A percentile compares a stretch with the other conserved stretches of the same genome.
These are phyloP conservation scores for Quercus agrifolia DNA, from an alignment of 306 rosid species.

Conservation along the genomic window DNA sequence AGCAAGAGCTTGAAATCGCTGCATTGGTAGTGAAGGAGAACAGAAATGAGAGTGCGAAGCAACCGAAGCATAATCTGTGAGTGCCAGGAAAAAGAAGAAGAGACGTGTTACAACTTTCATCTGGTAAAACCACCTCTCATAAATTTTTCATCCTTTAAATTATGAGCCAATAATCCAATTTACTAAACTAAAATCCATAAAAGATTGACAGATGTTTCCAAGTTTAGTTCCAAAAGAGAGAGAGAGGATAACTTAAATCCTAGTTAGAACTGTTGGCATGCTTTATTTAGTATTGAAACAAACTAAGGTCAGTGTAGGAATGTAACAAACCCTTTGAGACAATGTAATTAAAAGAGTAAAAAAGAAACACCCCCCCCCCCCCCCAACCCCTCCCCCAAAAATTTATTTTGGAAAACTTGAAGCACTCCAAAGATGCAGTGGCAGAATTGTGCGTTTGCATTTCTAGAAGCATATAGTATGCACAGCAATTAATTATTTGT, in stretches of 20 bases:
- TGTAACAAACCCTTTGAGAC: neutral
- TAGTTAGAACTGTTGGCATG: neutral
- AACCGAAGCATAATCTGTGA: constrained; percentile 54
- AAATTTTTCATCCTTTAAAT: neutral
- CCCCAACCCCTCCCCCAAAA: neutral
- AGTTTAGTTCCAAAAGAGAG: neutral
- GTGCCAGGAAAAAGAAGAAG: constrained; percentile 5
- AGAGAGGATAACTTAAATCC: neutral
- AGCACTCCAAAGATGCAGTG: neutral
- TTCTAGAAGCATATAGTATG: neutral
- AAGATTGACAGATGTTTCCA: neutral
- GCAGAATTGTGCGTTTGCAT: neutral
- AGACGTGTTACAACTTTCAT: constrained; percentile 8
- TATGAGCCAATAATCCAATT: neutral
- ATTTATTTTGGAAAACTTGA: neutral
- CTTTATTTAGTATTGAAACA: neutral
- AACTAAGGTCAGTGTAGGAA: neutral
- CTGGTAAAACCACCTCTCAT: neutral
- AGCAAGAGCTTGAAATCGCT: constrained; percentile 81
- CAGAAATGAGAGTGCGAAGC: constrained; percentile 41
- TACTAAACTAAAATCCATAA: neutral
- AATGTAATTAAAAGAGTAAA: neutral
- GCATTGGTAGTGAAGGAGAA: constrained; percentile 64
- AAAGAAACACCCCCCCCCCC: no score
- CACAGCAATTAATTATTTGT: neutral